Conservation (phyloP, 805 yeast genomes). For the Tetrapisispora fleetii region DNA sequence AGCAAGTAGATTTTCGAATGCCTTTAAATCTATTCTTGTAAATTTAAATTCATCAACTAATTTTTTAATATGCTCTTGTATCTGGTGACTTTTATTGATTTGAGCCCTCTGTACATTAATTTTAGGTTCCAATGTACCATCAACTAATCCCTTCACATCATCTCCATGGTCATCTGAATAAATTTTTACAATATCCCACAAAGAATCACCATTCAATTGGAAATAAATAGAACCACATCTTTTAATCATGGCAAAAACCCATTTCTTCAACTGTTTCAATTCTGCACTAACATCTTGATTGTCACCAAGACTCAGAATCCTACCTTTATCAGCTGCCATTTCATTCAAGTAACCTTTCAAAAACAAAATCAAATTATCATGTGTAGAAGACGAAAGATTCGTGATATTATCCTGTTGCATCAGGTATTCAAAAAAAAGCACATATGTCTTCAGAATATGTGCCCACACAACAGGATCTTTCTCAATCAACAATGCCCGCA, state of each 20-base stretch:
- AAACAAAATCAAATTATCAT: conserved; percentile 49
- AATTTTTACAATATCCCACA: conserved; percentile 56
- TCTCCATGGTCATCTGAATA: conserved; percentile 38
- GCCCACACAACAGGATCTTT: conserved; percentile 81
- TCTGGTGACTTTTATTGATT: conserved; percentile 27
- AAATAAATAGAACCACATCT: conserved; percentile 45
- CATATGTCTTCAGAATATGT: conserved; percentile 57
- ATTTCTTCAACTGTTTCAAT: conserved; percentile 36
- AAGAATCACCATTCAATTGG: conserved; percentile 46
- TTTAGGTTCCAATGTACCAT: conserved; percentile 35
- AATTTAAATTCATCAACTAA: conserved; percentile 41
- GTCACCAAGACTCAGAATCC: conserved; percentile 59
- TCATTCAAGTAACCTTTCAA: conserved; percentile 50
- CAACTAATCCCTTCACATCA: conserved; percentile 42
- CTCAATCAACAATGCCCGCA: conserved; percentile 68
- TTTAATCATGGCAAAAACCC: conserved; percentile 44
- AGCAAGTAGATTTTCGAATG: conserved; percentile 35
- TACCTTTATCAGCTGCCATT: conserved; percentile 49
- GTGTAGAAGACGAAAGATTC: conserved; percentile 41
- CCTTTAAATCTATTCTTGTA: conserved; percentile 35
- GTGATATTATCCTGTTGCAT: conserved; percentile 30
- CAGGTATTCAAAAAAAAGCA: conserved; percentile 41
- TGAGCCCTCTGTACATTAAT: conserved; percentile 25
- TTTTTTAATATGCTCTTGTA: conserved; percentile 45
- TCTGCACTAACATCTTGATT: conserved; percentile 57